Base-by-base conservation (phyloP, 2,329 filamentous ascomycete species). In the Orbilia ellipsospora region DNA sequence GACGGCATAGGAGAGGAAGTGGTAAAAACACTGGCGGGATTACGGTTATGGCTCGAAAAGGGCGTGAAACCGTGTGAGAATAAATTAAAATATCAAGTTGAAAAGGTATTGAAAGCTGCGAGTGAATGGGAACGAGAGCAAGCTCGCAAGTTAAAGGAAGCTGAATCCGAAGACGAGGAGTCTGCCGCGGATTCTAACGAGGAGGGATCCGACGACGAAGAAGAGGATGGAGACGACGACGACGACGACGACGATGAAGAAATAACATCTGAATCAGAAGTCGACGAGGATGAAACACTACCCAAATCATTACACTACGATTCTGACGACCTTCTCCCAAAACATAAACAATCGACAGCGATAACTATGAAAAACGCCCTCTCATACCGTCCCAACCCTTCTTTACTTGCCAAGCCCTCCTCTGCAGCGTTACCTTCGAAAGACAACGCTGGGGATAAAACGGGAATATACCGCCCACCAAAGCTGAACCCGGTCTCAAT, bases 71-170 rank as follows among this genome's bases (percentile, higher is more conserved):
- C 95, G 0, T 84, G 98, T 15, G 96, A 99, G 83, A 90, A 91
- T 78, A 92, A 94, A 79, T 84, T 99, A 77, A 94, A 93, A 78
- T 99, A 97, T 83, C 94, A 97, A 81, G 93, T 99, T 80, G 94
- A 98, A 82, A 95, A 96, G 81, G 93, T 97, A 26, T 86, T 99
- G 18, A 91, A 93, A 77, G 92, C 93, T 0, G 93, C 93, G 42
- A 92, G 96, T 76, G 90, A 94, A 78, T 87, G 88, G 2, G 87
- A 90, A 77, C 85, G 87, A 40, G 81, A 80, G 4, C 81, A 82
- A 5, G 81, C 82, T 55, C 83, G 80, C 45, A 83, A 79, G 72
- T 62, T 45, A 55, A 81, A 78, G 45, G 61, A 67, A 16, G 81
- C 80, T 5, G n/a, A 77, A 36, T 79, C 80, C 31, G 81, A 81